Base-by-base conservation (phyloP, 1,284 basidiomycete genomes). In the Malassezia restricta region DNA sequence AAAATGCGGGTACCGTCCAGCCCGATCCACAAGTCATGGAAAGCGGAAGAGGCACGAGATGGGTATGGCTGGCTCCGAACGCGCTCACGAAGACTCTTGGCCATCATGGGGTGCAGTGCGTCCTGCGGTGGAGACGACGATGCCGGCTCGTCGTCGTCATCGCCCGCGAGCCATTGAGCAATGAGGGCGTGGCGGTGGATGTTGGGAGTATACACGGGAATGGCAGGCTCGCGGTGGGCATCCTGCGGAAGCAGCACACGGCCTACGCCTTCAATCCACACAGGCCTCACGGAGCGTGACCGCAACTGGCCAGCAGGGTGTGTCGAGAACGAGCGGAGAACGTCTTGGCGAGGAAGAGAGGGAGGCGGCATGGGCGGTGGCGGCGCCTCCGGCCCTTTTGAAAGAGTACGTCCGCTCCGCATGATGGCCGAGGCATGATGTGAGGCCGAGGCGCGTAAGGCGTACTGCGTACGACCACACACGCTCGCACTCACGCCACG, bases 401-500 rank as follows among this genome's bases (percentile, higher is more conserved):
- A 15, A 15, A 27, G 31, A 14, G 15, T 6, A n/a, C n/a, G 32
- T 3, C 28, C 31, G 30, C 42, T 24, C 17, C 30, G 27, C 53
- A 55, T 55, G 27, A 28, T 47, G 9, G 43, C 31, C 15, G 28
- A n/a, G 4, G 53, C 53, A 27, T 44, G 43, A 5, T 32, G 46
- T 8, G n/a, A 12, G 15, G 39, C 17, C 24, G 7, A 20, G 17
- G 15, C 32, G 12, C 24, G 28, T 15, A 55, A 24, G 12, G 42
- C 41, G 29, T 55, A 55, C 33, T 55, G 53, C 15, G 53, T 46
- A 15, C 47, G 53, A 3, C 53, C 53, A 17, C 40, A 41, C 14
- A 46, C 39, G n/a, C 38, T 32, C 17, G 11, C 31, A 15, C 31
- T 17, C 24, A 35, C 37, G 6, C 31, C 1, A 30, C n/a, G 39